phyloP scores from a whole-genome alignment of 768 basidiomycete species.

The Tulasnella sp. region DNA sequence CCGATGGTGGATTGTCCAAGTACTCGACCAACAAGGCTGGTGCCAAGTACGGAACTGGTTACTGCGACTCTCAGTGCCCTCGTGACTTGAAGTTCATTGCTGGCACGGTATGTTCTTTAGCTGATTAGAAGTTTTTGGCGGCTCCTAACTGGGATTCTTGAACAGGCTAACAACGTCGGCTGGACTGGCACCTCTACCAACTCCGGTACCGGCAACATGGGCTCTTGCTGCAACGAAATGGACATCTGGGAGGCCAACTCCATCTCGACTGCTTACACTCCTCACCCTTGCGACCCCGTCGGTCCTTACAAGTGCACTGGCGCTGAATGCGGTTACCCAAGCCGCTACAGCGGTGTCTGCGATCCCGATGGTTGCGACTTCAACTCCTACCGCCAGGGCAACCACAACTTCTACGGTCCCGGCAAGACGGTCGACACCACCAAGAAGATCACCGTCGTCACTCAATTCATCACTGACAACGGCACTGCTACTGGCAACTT shows the following conservation, averaged over 20 bases:
- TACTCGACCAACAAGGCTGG: constrained; percentile 53
- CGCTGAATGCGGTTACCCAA: constrained; percentile 30
- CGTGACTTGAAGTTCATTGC: constrained; percentile 58
- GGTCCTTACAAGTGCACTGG: constrained; percentile 46
- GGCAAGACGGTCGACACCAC: constrained; percentile 50
- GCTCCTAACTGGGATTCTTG: background rate
- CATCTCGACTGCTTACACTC: constrained; percentile 49
- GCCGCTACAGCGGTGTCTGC: constrained; percentile 37
- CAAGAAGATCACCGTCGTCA: constrained; percentile 53
- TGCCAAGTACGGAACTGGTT: constrained; percentile 59
- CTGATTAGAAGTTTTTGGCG: background rate
- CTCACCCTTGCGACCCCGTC: constrained; percentile 46
- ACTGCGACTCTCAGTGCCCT: constrained; percentile 62
- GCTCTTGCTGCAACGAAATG: constrained; percentile 57
- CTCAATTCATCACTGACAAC: constrained; percentile 52
- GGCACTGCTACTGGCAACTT: constrained; percentile 47
- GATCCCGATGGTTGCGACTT: constrained; percentile 59
- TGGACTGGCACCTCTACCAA: constrained; percentile 44
- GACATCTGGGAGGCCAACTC: constrained; percentile 59
- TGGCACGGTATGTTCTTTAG: constrained; percentile 42
- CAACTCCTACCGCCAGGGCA: constrained; percentile 58
- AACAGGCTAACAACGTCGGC: constrained; percentile 47
- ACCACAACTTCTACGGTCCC: constrained; percentile 45
- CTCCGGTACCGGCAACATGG: constrained; percentile 45
- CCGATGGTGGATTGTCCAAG: constrained; percentile 50